Evolutionary conservation across 768 basidiomycete genomes (phyloP).

Genomic region (Roridomyces roridus): DNA sequence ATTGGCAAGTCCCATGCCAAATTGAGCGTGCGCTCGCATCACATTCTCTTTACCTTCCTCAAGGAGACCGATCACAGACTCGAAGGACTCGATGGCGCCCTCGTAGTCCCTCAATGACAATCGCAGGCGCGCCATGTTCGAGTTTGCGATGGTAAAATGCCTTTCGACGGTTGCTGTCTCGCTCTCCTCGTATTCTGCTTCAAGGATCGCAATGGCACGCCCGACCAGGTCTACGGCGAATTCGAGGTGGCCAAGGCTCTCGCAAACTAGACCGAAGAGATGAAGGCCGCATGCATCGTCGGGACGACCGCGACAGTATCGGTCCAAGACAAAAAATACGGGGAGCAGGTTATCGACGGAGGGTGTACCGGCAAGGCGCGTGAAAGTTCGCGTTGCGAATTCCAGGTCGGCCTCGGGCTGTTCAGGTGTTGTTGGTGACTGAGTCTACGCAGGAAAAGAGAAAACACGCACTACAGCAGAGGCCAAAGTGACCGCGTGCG

Average conservation of each 20-base stretch:
- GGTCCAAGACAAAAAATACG: conserved; percentile 81
- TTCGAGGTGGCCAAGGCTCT: conserved; percentile 76
- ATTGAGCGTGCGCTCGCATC: conserved; percentile 65
- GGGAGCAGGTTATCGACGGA: conserved; percentile 62
- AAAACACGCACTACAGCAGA: conserved; percentile 58
- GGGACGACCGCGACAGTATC: conserved; percentile 73
- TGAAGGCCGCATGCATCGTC: conserved; percentile 80
- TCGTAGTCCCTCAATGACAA: conserved; percentile 65
- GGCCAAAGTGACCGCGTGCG: conserved; percentile 71
- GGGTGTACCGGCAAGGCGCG: conserved; percentile 35
- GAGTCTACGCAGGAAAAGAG: background rate
- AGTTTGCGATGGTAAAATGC: conserved; percentile 81
- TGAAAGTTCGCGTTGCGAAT: conserved; percentile 68
- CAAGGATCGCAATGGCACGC: conserved; percentile 75
- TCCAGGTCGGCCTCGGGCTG: conserved; percentile 87
- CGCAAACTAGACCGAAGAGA: conserved; percentile 84
- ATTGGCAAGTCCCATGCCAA: conserved; percentile 76
- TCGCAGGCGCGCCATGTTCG: conserved; percentile 79
- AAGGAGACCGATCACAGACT: conserved; percentile 74
- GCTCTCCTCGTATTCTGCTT: conserved; percentile 84
- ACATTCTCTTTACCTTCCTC: conserved; percentile 48
- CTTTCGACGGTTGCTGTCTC: conserved; percentile 82
- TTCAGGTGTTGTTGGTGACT: conserved; percentile 2
- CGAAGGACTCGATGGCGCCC: conserved; percentile 71
- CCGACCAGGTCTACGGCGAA: conserved; percentile 63